These are phyloP conservation scores for Jamesozyma rosinii DNA, from an alignment of 805 yeast genomes.

Conservation along the genomic window DNA sequence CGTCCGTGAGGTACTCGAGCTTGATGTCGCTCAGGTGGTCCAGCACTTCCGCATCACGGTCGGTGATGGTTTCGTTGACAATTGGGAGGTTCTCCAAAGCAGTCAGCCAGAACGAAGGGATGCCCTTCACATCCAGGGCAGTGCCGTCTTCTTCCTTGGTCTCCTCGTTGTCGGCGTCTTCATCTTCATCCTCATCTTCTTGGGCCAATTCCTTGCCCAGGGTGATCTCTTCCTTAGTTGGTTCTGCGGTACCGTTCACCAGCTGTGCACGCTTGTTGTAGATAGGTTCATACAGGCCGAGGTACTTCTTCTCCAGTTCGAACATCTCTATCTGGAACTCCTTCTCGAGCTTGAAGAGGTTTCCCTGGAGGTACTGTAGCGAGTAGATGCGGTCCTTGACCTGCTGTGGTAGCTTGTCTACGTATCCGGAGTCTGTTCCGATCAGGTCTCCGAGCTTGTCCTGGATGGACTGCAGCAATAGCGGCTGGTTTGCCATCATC, in stretches of 20 bases:
- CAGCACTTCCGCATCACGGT: conserved; percentile 81
- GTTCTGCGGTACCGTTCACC: conserved; percentile 65
- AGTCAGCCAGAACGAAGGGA: conserved; percentile 95
- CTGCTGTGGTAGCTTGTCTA: conserved; percentile 59
- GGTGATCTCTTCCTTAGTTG: conserved; percentile 67
- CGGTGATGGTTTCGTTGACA: conserved; percentile 76
- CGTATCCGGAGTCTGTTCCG: conserved; percentile 82
- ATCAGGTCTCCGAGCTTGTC: conserved; percentile 77
- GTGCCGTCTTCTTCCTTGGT: conserved; percentile 39
- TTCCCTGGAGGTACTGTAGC: conserved; percentile 69
- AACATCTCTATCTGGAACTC: conserved; percentile 85
- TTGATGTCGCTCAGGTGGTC: conserved; percentile 58
- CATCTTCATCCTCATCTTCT: conserved; percentile 35
- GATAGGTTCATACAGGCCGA: conserved; percentile 63
- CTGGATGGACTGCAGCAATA: conserved; percentile 76
- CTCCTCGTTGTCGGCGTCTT: conserved; percentile 36
- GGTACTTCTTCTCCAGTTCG: conserved; percentile 74
- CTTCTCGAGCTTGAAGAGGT: conserved; percentile 75
- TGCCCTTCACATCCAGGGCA: conserved; percentile 48
- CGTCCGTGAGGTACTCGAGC: conserved; percentile 59
- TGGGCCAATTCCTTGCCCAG: conserved; percentile 60
- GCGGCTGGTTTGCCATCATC: conserved; percentile 62
- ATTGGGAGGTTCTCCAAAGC: conserved; percentile 81
- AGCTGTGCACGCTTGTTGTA: conserved; percentile 65
- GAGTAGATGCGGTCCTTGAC: conserved; percentile 75